phyloP scores from a whole-genome alignment of 164 flowering plant species.

The Aristolochia californica region DNA sequence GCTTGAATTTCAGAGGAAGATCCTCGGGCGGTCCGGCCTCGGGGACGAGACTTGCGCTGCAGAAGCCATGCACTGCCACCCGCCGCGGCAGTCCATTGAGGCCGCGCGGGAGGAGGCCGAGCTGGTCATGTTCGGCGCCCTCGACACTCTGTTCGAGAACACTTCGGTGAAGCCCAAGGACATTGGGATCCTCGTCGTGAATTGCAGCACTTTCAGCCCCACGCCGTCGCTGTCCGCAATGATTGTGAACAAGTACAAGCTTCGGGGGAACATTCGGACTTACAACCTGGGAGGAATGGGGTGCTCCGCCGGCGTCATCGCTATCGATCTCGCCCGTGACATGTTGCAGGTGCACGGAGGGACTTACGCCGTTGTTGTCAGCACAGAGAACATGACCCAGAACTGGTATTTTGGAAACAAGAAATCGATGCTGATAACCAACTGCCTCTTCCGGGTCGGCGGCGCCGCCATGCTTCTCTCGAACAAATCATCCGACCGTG shows the following conservation, averaged over 20 bases:
- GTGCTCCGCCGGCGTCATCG: constrained; percentile 70
- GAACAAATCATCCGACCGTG: constrained; percentile 31
- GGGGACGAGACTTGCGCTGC: constrained; percentile 16
- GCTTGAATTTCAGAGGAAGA: constrained; percentile 15
- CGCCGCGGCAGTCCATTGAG: constrained; percentile 9
- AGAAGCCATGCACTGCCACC: constrained; percentile 9
- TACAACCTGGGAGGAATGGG: constrained; percentile 85
- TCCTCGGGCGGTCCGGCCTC: constrained; percentile 14
- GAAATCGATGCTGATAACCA: constrained; percentile 64
- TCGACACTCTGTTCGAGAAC: constrained; percentile 43
- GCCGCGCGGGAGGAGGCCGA: constrained; percentile 9
- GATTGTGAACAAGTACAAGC: constrained; percentile 63
- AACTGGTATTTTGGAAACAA: constrained; percentile 77
- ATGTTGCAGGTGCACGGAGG: constrained; percentile 57
- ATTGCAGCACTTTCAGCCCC: constrained; percentile 68
- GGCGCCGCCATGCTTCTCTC: constrained; percentile 63
- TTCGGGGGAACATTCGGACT: constrained; percentile 52
- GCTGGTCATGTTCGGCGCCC: constrained; percentile 63
- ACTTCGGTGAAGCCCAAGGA: constrained; percentile 51
- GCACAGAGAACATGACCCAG: constrained; percentile 76
- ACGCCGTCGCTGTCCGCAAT: constrained; percentile 74
- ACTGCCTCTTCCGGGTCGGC: constrained; percentile 72
- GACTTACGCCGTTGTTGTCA: constrained; percentile 71
- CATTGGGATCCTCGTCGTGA: constrained; percentile 66
- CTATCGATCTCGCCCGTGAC: constrained; percentile 63